Evolutionary conservation across 1,284 basidiomycete species (phyloP).

Genomic region (Apiotrichum sp.): DNA sequence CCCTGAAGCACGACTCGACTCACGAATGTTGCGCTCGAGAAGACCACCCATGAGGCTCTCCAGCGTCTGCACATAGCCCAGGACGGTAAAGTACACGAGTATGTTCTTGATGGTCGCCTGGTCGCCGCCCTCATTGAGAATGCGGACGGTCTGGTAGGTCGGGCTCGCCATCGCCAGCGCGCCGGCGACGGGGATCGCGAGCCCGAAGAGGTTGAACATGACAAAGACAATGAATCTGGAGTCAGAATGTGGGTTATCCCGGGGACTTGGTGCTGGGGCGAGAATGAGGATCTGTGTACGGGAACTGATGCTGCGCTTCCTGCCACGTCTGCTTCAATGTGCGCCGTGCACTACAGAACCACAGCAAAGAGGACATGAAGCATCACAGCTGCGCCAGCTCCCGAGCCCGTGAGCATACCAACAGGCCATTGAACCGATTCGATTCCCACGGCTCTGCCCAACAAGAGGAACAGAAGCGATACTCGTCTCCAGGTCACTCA

Average conservation of each 20-base stretch:
- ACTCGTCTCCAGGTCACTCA: conserved; percentile 15
- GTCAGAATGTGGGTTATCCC: not conserved
- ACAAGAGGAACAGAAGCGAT: too few relatives aligned
- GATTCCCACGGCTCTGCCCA: too few relatives aligned
- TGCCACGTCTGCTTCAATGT: too few relatives aligned
- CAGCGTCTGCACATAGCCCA: conserved; percentile 38
- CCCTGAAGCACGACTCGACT: not conserved
- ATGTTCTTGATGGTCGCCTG: conserved; percentile 27
- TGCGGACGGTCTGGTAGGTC: conserved; percentile 24
- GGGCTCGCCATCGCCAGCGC: conserved; percentile 32
- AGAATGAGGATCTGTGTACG: too few relatives aligned
- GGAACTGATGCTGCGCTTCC: too few relatives aligned
- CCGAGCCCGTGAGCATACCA: too few relatives aligned
- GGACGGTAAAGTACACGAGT: conserved; percentile 37
- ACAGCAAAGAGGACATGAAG: too few relatives aligned
- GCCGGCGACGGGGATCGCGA: conserved; percentile 32
- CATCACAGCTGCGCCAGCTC: too few relatives aligned
- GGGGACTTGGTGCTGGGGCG: too few relatives aligned
- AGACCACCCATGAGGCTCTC: conserved; percentile 24
- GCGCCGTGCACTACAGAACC: too few relatives aligned
- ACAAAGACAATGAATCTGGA: conserved; percentile 37
- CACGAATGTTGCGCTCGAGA: conserved; percentile 8
- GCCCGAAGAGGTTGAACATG: conserved; percentile 36
- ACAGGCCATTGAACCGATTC: too few relatives aligned
- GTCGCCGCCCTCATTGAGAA: conserved; percentile 23